Evolutionary conservation across 2,329 filamentous ascomycete species (phyloP), one percentile per base, ranked within the genome.

Genomic region (Colletotrichum lini): DNA sequence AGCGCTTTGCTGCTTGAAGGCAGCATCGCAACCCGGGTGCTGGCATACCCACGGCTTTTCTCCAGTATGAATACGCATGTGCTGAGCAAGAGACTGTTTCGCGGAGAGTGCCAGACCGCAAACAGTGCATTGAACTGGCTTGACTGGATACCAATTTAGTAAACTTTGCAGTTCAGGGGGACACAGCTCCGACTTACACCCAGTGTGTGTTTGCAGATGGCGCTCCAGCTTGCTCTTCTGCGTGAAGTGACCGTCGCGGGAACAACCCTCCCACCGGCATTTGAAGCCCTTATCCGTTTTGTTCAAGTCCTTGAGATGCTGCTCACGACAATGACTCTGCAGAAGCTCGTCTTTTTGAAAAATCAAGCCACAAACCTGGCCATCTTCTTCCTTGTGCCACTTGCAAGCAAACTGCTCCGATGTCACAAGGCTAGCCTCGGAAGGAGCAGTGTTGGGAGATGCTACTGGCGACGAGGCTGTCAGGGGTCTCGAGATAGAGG

Each of bases 1-100:
- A 26, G 91, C 90, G 73, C 89, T 92, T 73, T 92, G 90, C 73
- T 92, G 90, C 63, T 91, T 90, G 76, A 93, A 93, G 0, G 84
- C 82, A 76, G 90, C 90, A 26, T 78, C 80, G 73, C 90, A 92
- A 45, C 84, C 84, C 4, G 78, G 76, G 35, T 78, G 78, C 12
- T 81, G 77, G 77, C 91, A 93, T 50, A 84, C 81, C 80, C 89
- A 91, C 35, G 91, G 91, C 73, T 89, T 91, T 72, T 89, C 87
- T 49, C 90, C 89, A 0, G 90, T 91, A 76, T 94, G 92, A 2
- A 88, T 92, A 21, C 90, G 87, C 77, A 89, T 84, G 75, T 94
- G 92, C 77, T 93, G 91, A 52, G 89, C 87, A 8, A 93, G 84
- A 1, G 92, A 89, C 78, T 93, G 91, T 74, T 90, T 89, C 2